Conservation (phyloP, 257 asterid species). For the Ballota nigra region DNA sequence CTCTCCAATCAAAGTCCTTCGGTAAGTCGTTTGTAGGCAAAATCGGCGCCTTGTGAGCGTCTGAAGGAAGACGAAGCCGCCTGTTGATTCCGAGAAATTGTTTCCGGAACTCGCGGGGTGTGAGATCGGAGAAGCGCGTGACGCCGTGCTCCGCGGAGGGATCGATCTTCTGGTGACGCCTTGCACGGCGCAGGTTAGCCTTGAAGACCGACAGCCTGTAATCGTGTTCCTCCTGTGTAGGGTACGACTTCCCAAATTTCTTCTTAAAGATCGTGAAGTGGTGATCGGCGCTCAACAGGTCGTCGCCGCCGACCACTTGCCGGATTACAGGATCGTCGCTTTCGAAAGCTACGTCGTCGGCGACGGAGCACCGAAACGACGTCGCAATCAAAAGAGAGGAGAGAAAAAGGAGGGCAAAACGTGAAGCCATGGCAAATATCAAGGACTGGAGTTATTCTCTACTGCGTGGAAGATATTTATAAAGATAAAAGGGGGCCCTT, state of each 20-base stretch:
- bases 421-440: conserved; percentile 37
- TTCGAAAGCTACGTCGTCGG: conserved; percentile 21
- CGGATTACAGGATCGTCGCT: conserved; percentile 56
- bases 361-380: conserved; percentile 29
- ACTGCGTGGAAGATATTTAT: conserved; percentile 21
- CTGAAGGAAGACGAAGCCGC: conserved; percentile 52
- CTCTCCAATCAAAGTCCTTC: conserved; percentile 80
- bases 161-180: conserved; percentile 73
- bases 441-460: background rate
- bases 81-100: conserved; percentile 66
- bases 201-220: conserved; percentile 63
- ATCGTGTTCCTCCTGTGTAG: conserved; percentile 66
- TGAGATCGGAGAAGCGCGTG: conserved; percentile 84
- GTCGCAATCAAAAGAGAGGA: conserved; percentile 31
- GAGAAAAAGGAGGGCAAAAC: conserved; percentile 27
- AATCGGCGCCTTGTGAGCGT: conserved; percentile 77
- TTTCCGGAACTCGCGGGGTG: conserved; percentile 62
- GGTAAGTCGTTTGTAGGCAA: conserved; percentile 80
- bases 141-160: conserved; percentile 90
- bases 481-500: background rate
- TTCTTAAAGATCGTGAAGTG: conserved; percentile 63
- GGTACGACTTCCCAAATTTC: conserved; percentile 60
- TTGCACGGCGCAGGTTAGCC: conserved; percentile 77
- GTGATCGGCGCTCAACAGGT: conserved; percentile 50
- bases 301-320: conserved; percentile 50